These are phyloP conservation scores for Fusarium scirpi DNA, from an alignment of 2,329 filamentous ascomycete species.

Conservation along the genomic window DNA sequence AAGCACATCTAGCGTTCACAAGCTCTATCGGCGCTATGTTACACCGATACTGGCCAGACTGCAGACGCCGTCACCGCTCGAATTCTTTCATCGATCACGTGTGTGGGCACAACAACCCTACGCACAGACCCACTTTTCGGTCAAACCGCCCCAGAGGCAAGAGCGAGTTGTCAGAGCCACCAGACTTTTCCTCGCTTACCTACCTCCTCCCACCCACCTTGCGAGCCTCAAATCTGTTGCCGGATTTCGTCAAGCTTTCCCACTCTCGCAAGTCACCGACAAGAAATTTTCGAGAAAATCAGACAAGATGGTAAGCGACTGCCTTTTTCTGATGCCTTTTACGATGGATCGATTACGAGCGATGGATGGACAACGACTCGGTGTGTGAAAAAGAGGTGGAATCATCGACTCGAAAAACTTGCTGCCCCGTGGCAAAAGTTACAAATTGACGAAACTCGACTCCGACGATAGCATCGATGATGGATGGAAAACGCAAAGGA, in stretches of 20 bases:
- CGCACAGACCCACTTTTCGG: constrained; percentile 53
- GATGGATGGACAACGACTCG: constrained; percentile 38
- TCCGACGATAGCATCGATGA: constrained; percentile 17
- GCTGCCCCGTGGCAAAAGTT: constrained; percentile 33
- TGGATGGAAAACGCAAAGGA: constrained; percentile 27
- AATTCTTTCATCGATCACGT: constrained; percentile 50
- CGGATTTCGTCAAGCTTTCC: constrained; percentile 66
- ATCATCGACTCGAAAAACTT: constrained; percentile 29
- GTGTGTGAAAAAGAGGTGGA: constrained; percentile 35
- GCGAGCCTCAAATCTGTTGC: constrained; percentile 67
- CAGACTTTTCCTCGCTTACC: constrained; percentile 64
- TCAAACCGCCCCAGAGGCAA: constrained; percentile 54
- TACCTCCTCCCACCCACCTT: constrained; percentile 61
- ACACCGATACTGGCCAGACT: constrained; percentile 39
- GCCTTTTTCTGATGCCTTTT: constrained; percentile 33
- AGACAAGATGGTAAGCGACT: constrained; percentile 77
- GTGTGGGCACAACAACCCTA: constrained; percentile 56
- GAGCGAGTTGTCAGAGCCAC: constrained; percentile 51
- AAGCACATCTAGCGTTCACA: constrained; percentile 34
- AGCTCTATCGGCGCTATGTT: constrained; percentile 34
- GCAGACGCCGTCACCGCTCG: not conserved
- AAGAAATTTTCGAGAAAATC: constrained; percentile 60
- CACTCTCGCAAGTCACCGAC: constrained; percentile 61
- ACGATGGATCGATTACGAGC: constrained; percentile 40
- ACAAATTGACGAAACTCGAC: constrained; percentile 34